A percentile compares a stretch with the other conserved stretches of the same genome.
Evolutionary conservation across 345 rosid species (phyloP).

Genomic region (Gossypium sturtianum): DNA sequence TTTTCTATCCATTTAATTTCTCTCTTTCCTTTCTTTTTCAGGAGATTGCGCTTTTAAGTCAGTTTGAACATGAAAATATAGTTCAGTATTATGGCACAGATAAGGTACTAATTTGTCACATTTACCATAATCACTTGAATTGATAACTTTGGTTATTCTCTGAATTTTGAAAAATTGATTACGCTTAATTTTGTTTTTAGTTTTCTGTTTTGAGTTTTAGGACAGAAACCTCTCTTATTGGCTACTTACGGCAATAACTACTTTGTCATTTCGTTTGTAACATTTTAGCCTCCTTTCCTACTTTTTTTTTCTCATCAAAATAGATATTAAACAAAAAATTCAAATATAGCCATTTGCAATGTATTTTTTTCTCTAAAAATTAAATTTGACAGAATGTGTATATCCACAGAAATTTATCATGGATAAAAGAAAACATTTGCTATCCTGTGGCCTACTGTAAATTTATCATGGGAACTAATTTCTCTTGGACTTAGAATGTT

Average conservation of each 20-base stretch:
- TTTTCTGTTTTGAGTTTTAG: not conserved
- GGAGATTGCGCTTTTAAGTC: constrained; percentile 81
- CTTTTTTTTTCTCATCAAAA: not conserved
- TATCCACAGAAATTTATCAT: not conserved
- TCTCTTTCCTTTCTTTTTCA: constrained; percentile 28
- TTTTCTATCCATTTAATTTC: not conserved
- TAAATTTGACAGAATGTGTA: not conserved
- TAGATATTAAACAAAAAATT: not conserved
- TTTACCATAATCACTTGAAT: not conserved
- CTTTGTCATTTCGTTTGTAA: not conserved
- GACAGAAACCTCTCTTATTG: no score
- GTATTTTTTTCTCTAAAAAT: not conserved
- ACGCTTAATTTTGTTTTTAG: not conserved
- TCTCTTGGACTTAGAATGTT: not conserved
- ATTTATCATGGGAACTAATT: not conserved
- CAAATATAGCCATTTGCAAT: not conserved
- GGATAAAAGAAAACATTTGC: not conserved
- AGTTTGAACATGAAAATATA: constrained; percentile 80
- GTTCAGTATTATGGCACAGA: constrained; percentile 79
- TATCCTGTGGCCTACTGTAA: not conserved
- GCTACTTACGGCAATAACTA: not conserved
- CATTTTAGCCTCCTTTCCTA: constrained; percentile 1
- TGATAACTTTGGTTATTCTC: not conserved
- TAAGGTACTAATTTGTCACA: constrained; percentile 39
- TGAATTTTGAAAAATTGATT: not conserved